Evolutionary conservation across 768 basidiomycete species (phyloP).

Genomic region (Termitomyces titanicus): DNA sequence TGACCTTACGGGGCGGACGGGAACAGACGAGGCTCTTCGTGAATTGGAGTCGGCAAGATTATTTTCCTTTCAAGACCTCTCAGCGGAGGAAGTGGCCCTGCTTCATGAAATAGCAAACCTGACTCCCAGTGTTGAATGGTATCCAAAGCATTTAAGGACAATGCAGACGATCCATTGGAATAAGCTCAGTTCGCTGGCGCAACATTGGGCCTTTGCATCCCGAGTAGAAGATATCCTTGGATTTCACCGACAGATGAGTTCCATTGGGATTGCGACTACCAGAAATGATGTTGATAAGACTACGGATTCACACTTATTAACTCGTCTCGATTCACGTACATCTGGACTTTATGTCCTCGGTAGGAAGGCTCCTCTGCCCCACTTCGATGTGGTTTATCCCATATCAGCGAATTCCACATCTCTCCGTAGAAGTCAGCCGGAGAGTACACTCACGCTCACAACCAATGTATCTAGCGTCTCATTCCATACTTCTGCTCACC

Average conservation of each 20-base stretch:
- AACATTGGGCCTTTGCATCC: slow-evolving; percentile 26
- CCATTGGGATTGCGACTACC: slow-evolving; percentile 1
- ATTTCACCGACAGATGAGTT: slow-evolving; percentile 15
- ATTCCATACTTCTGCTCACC: background rate
- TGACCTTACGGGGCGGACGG: slow-evolving; percentile 39
- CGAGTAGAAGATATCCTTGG: slow-evolving; percentile 25
- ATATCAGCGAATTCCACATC: background rate
- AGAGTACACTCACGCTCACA: background rate
- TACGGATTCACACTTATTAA: background rate
- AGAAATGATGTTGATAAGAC: background rate
- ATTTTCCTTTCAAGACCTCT: slow-evolving; percentile 36
- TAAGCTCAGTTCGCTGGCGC: slow-evolving; percentile 19
- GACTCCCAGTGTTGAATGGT: slow-evolving; percentile 31
- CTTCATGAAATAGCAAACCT: slow-evolving; percentile 30
- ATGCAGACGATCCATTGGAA: slow-evolving; percentile 42
- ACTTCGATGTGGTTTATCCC: background rate
- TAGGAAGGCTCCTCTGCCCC: background rate
- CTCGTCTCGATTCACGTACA: background rate
- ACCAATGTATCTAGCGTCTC: background rate
- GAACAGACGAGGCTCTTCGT: slow-evolving; percentile 40
- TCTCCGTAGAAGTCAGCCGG: background rate
- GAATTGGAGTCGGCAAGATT: slow-evolving; percentile 33
- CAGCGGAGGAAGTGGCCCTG: slow-evolving; percentile 23
- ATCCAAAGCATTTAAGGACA: slow-evolving; percentile 29
- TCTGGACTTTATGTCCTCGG: background rate